These are phyloP conservation scores for Magnaporthales sp. DNA, from an alignment of 2,329 filamentous ascomycete species.

Conservation along the genomic window DNA sequence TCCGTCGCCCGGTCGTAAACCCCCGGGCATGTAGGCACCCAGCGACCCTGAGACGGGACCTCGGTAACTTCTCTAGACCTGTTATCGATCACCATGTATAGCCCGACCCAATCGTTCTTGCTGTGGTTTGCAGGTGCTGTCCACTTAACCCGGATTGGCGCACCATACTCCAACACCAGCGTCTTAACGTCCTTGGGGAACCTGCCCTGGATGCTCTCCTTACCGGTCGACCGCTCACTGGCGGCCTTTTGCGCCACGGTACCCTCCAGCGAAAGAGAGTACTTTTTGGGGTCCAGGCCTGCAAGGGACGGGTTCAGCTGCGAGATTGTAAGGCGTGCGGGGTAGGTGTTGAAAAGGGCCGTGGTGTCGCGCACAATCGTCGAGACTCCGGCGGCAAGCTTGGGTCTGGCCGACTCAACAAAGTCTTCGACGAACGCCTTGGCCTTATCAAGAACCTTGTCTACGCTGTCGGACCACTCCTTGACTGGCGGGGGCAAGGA, in stretches of 20 bases:
- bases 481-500: conserved; percentile 77
- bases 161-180: conserved; percentile 77
- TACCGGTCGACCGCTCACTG: conserved; percentile 56
- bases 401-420: conserved; percentile 75
- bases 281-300: conserved; percentile 70
- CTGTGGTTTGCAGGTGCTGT: conserved; percentile 79
- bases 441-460: conserved; percentile 78
- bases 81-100: conserved; percentile 96
- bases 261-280: conserved; percentile 67
- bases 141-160: conserved; percentile 86
- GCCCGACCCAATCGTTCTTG: conserved; percentile 88
- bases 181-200: conserved; percentile 65
- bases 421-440: conserved; percentile 88
- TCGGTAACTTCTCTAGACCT: conserved; percentile 75
- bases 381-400: conserved; percentile 76
- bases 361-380: conserved; percentile 83
- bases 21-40: conserved; percentile 72
- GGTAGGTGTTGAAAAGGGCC: conserved; percentile 81
- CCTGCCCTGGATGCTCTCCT: conserved; percentile 63
- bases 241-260: conserved; percentile 34
- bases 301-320: conserved; percentile 71
- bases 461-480: conserved; percentile 77
- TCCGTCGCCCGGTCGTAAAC: conserved; percentile 71
- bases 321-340: conserved; percentile 76
- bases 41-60: conserved; percentile 78